Conservation (phyloP, 345 rosid genomes). For the Passiflora organensis region DNA sequence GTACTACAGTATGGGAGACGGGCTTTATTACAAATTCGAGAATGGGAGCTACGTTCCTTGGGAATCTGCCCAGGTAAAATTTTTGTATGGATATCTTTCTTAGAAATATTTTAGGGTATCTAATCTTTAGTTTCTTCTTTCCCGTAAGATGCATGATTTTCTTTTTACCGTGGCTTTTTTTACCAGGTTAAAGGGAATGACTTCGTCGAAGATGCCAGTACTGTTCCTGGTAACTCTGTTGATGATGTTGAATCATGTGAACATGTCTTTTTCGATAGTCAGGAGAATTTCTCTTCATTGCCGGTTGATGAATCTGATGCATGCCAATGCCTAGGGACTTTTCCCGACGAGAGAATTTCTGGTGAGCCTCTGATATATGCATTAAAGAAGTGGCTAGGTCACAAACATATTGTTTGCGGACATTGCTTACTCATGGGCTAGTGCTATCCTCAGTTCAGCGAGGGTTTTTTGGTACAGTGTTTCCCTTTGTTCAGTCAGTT, state of each 20-base stretch:
- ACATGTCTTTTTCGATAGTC: constrained; percentile 6
- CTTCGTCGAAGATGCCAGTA: constrained; percentile 12
- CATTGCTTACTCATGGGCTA: background rate
- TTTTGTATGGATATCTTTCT: background rate
- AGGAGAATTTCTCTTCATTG: constrained; percentile 8
- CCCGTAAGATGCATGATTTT: no score
- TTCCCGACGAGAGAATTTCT: constrained; percentile 15
- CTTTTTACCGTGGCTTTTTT: background rate
- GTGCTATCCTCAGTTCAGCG: no score
- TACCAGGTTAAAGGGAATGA: constrained; percentile 25
- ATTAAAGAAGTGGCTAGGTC: background rate
- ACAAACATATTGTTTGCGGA: no score
- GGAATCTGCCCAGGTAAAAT: constrained; percentile 37
- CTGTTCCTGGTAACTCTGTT: constrained; percentile 19
- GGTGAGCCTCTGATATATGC: constrained; percentile 23
- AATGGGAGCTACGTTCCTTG: constrained; percentile 64
- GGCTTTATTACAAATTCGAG: constrained; percentile 71
- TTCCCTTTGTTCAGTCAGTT: background rate
- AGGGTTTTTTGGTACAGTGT: no score
- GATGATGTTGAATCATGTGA: constrained; percentile 19
- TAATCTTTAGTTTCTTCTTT: no score
- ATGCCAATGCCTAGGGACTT: constrained; percentile 6
- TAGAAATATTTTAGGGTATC: no score
- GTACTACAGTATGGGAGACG: constrained; percentile 79
- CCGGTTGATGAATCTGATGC: constrained; percentile 22